Base-by-base conservation (phyloP, 768 basidiomycete genomes). In the Trametes punicea region DNA sequence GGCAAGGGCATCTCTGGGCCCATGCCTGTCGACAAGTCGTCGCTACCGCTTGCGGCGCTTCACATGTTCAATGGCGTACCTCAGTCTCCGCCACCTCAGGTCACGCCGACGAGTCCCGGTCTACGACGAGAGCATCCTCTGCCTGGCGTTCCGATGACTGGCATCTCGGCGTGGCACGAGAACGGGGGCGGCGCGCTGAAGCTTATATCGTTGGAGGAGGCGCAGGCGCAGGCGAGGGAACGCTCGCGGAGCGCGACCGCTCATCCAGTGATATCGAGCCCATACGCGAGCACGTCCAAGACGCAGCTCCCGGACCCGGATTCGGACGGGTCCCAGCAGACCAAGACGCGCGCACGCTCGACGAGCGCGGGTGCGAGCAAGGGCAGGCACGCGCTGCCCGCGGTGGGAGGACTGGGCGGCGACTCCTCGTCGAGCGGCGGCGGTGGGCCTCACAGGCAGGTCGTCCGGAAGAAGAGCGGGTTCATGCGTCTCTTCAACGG, bases 401-500 rank as follows among this genome's bases (percentile, higher is more conserved):
- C 23, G 36, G 15, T 44, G 51, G 2, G 45, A 57, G 16, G 21
- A 51, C 2, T 41, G 55, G 16, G 21, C 10, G 18, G 57, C 3
- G 58, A 60, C 27, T 57, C 55, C 4, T 44, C 47, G 11, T 44
- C 20, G 34, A n/a, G n/a, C 39, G 21, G 41, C 48, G 36, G 44
- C 18, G 23, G 56, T 48, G 40, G 60, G 46, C 64, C 73, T 25
- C 73, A 73, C 9, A 86, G 82, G 62, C 61, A 71, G 2, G 68
- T 92, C 46, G 88, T 81, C 63, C 85, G 86, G 57, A 90, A 87
- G 75, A 91, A 87, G 68, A 91, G 89, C 60, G 90, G 80, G 3
- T 89, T 93, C 66, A 81, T 92, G 84, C 76, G 86, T 47, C 71
- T 93, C 10, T 90, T 92, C 66, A 82, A 85, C 63, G 76, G 77